phyloP scores from a whole-genome alignment of 495 filamentous ascomycete species.

The Aspergillus nidulans region DNA sequence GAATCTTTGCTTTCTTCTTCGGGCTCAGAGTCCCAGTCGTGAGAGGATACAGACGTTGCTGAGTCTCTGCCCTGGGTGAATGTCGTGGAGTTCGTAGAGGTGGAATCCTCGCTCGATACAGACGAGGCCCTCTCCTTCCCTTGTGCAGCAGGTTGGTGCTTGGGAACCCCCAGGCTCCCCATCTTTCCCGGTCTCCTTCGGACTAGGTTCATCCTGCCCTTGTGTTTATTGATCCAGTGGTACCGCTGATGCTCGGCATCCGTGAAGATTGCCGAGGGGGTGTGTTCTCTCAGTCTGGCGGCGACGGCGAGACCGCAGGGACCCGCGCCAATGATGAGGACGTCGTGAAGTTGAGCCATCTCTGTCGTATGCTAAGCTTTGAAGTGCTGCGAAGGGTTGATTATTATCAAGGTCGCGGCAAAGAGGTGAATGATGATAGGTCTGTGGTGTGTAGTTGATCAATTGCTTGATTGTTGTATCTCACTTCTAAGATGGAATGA shows the following conservation, averaged over 20 bases:
- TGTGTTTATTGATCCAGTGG: conserved; percentile 58
- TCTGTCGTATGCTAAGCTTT: too few species aligned
- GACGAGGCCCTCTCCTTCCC: not conserved
- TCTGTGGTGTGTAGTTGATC: too few species aligned
- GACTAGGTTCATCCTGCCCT: conserved; percentile 40
- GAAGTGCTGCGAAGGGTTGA: too few species aligned
- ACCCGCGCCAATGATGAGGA: conserved; percentile 60
- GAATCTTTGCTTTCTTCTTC: not conserved
- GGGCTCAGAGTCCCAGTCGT: not conserved
- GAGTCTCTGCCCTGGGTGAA: conserved; percentile 6
- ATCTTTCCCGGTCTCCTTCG: conserved; percentile 25
- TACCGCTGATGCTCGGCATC: conserved; percentile 63
- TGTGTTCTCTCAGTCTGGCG: conserved; percentile 54
- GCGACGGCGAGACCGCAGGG: conserved; percentile 60
- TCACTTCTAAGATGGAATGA: not conserved
- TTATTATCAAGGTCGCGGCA: too few species aligned
- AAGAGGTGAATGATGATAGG: too few species aligned
- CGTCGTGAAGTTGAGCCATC: conserved; percentile 31
- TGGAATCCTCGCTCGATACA: not conserved
- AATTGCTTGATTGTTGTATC: not conserved
- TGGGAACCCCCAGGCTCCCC: conserved; percentile 18
- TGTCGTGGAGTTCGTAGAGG: conserved; percentile 23
- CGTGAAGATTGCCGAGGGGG: conserved; percentile 60
- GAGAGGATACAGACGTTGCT: conserved; percentile 30
- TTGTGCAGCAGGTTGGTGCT: conserved; percentile 23